Base-by-base conservation (phyloP, 345 rosid species). In the Triadica sebifera region DNA sequence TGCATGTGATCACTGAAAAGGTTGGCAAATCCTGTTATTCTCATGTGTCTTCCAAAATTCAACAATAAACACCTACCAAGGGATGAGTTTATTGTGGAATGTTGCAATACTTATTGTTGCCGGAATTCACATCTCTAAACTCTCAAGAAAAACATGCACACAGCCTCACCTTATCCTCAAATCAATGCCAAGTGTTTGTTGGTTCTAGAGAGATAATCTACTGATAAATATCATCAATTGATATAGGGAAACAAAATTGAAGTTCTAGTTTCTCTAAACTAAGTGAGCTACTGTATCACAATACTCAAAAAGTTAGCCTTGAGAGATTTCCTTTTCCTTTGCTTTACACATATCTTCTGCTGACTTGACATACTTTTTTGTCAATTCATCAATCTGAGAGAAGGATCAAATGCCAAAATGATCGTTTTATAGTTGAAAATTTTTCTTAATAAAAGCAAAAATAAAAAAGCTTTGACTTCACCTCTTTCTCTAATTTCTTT, bases 401-500 rank as follows among this genome's bases (percentile, higher is more conserved):
- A 15, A 55, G 62, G 65, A 56, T 24, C 34, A 45, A 71, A 25
- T 34, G 74, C 59, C 41, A 49, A 8, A 12, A 60, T 55, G 22
- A 47, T 43, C 34, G 2, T 20, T 63, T 25, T 57, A 34, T 51
- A 5, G 72, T 17, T 34, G 72, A 57, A 71, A 57, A 6, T 55
- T 69, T 41, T 38, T 73, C 17, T 19, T 38, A 24, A 52, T 68
- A 51, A 8, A 10, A 19, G 56, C n/a, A 45, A 13, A 12, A 16
- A 29, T 13, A 51, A 16, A 62, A 12, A 16, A 65, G 65, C 29
- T 59, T 29, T 46, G 19, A 49, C 81, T 87, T 84, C 80, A 93
- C 98, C 83, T 93, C 99, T 85, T 93, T 93, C 85, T 95, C 98
- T 55, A 93, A 80, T 83, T 89, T 91, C 86, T 91, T 93, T n/a